Percentiles rank a stretch among this genome's conserved stretches.
These are phyloP conservation scores for Excoecaria agallocha DNA, from an alignment of 345 rosid genomes.

Conservation along the genomic window DNA sequence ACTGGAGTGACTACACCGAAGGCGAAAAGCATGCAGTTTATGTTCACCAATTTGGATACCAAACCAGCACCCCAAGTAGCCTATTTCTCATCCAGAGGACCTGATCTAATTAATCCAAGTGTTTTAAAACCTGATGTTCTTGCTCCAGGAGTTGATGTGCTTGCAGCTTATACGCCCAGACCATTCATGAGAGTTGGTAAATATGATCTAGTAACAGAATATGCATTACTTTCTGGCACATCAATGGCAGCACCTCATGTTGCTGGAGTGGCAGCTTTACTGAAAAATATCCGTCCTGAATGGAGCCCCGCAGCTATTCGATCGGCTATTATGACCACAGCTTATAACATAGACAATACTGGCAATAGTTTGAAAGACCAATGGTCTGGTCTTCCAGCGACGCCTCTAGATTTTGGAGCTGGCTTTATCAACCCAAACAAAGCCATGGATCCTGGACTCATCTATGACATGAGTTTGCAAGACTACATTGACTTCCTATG, in stretches of 20 bases:
- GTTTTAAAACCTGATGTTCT: conserved; percentile 43
- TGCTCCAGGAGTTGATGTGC: conserved; percentile 44
- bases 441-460: conserved; percentile 46
- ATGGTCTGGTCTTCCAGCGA: conserved; percentile 12
- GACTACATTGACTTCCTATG: conserved; percentile 41
- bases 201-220: conserved; percentile 31
- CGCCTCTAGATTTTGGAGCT: conserved; percentile 47
- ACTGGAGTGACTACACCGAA: conserved; percentile 8
- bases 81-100: conserved; percentile 65
- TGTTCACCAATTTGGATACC: conserved; percentile 27
- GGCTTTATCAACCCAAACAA: conserved; percentile 41
- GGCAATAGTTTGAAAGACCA: conserved; percentile 21
- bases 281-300: conserved; percentile 20
- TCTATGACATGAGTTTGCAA: conserved; percentile 45
- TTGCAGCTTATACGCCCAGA: conserved; percentile 28
- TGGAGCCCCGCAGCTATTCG: conserved; percentile 27
- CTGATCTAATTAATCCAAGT: conserved; percentile 37
- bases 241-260: conserved; percentile 23
- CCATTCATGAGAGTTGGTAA: conserved; percentile 17
- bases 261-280: conserved; percentile 25
- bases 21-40: conserved; percentile 36
- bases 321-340: conserved; percentile 26
- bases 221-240: conserved; percentile 34
- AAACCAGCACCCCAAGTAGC: conserved; percentile 60
- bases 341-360: conserved; percentile 33